Base-by-base conservation (phyloP, 129 eudicot species). In the Saposhnikovia divaricata region DNA sequence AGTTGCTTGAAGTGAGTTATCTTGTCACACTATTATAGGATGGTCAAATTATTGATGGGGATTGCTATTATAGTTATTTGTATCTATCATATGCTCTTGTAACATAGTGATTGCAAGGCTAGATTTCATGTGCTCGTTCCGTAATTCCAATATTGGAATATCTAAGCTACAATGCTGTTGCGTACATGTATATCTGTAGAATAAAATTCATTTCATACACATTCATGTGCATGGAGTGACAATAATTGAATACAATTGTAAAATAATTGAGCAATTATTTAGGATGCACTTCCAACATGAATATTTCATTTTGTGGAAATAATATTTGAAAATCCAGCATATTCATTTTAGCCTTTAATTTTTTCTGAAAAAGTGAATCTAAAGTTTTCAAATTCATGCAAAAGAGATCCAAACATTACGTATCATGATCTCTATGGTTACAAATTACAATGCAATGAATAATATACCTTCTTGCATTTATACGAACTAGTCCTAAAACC, bases 1-100 rank as follows among this genome's bases (percentile, higher is more conserved):
- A 68, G 73, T 68, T 68, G 73, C 73, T 13, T 68, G 73, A 34
- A 68, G 73, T 68, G 73, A 31, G 12, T 68, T 68, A 34, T 68
- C 73, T 68, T 68, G 73, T 68, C 73, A 31, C 73, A 31, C 73
- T 27, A 68, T 34, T 68, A 68, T 68, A 31, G 42, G 43, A 31
- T 27, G 23, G 40, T 68, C 73, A 68, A 68, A 68, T 68, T 68
- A 68, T 68, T 68, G 42, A 27, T 31, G 28, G 42, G 42, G 16
- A 25, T 61, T 61, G 69, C 69, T 61, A 61, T 61, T n/a, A 0
- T 25, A 61, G 69, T 61, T 61, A 61, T 21, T 8, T 61, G 69
- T 25, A 61, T 25, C 69, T 3, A 61, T n/a, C 63, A 5, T 19
- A 19, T 25, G 2, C 55, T 53, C 66, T 61, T 61, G 68, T 59